phyloP scores from a whole-genome alignment of 2,329 filamentous ascomycete species.

The Stachybotrys echinatus region DNA sequence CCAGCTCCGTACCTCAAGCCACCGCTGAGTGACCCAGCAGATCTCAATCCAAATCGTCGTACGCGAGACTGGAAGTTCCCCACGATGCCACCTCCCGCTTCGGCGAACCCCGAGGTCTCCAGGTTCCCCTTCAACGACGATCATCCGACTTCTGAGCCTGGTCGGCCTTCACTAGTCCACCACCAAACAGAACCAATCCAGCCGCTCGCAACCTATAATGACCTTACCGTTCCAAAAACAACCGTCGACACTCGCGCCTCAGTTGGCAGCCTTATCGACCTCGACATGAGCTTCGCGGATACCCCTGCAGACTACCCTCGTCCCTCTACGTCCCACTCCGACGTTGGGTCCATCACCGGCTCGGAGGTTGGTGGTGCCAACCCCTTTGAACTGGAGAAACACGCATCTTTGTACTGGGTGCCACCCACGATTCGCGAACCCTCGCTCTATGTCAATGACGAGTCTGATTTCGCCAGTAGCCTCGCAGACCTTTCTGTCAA shows the following conservation, averaged over 20 bases:
- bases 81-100: conserved; percentile 43
- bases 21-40: conserved; percentile 53
- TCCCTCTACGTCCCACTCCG: conserved; percentile 56
- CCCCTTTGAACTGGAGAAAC: conserved; percentile 60
- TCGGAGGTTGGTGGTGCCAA: conserved; percentile 51
- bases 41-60: conserved; percentile 44
- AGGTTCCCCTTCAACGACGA: conserved; percentile 41
- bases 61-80: conserved; percentile 57
- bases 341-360: conserved; percentile 49
- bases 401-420: conserved; percentile 48
- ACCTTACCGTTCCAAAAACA: conserved; percentile 31
- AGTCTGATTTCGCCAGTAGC: conserved; percentile 42
- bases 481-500: conserved; percentile 23
- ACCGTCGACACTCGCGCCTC: conserved; percentile 34
- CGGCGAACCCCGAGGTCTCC: conserved; percentile 48
- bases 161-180: conserved; percentile 41
- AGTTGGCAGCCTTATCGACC: conserved; percentile 43
- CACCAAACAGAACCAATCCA: conserved; percentile 46
- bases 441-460: conserved; percentile 57
- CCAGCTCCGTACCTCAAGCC: conserved; percentile 36
- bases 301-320: conserved; percentile 44
- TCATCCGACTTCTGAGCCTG: conserved; percentile 15
- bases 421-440: conserved; percentile 42
- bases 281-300: conserved; percentile 51
- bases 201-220: conserved; percentile 33